Base-by-base conservation (phyloP, 768 basidiomycete genomes). In the Agaricus sinodeliciosus region DNA sequence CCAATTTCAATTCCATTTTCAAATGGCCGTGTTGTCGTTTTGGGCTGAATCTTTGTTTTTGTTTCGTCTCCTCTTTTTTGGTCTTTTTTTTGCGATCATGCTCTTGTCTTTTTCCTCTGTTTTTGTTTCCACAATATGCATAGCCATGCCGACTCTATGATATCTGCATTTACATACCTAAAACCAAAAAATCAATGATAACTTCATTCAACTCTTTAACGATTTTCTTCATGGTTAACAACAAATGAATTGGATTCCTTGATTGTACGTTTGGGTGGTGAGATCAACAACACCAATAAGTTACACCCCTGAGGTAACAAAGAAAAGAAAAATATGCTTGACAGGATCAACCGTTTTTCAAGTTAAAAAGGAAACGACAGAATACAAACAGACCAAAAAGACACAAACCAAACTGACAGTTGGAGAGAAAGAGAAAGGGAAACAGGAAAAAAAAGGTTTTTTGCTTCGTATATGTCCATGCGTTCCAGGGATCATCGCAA, bases 91-190 rank as follows among this genome's bases (percentile, higher is more conserved):
- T 43, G 22, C 27, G 42, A 19, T 43, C 19, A 19, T 12, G 42
- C 42, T 43, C 18, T 19, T 12, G 41, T 43, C 41, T 25, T 7
- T n/a, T 41, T 25, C 19, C n/a, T n/a, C 36, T n/a, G 9, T 8
- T 9, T 41, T 35, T 37, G 28, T 34, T 15, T 18, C 42, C 36
- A 19, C 34, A 27, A 43, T 51, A 51, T 39, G 50, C 43, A 44
- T 51, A 43, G 35, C 27, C 49, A 51, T 43, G 49, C 41, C 31
- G 28, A 39, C 35, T 16, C 50, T 45, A 45, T 51, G 50, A 44
- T 43, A 51, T 36, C 42, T 45, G 35, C 50, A 51, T 51, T n/a
- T 22, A n/a, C 43, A 43, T 27, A 46, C n/a, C 15, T 50, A 22
- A 50, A 39, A 39, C 15, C 37, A 13, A 39, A 16, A 16, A 39